These are phyloP conservation scores for Pythium rhizo-oryzae DNA, from an alignment of 352 stramenopile genomes.

Conservation along the genomic window DNA sequence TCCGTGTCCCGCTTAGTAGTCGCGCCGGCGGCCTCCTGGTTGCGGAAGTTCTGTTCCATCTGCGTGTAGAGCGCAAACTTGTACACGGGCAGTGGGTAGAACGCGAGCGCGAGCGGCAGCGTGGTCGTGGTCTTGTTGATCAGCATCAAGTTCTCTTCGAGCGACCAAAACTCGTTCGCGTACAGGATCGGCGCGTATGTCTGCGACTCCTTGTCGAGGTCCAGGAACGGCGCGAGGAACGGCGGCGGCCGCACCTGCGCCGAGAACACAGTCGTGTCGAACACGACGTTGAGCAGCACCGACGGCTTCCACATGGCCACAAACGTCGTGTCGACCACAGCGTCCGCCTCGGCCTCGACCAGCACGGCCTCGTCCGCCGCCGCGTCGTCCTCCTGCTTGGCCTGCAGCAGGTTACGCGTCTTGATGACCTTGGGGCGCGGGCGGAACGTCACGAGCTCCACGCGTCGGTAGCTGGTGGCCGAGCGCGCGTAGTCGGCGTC, in stretches of 20 bases:
- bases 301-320: constrained; percentile 84
- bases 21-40: constrained; percentile 92
- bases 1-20: constrained; percentile 90
- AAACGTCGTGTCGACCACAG: constrained; percentile 39
- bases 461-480: constrained; percentile 51
- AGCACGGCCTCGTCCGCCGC: background rate
- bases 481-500: constrained; percentile 62
- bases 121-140: constrained; percentile 89
- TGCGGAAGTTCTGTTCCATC: constrained; percentile 92
- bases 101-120: constrained; percentile 85
- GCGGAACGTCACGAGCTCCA: constrained; percentile 79
- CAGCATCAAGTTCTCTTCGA: constrained; percentile 83
- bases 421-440: constrained; percentile 72
- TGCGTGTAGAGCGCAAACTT: constrained; percentile 94
- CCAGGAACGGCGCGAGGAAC: constrained; percentile 66
- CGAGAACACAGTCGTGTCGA: constrained; percentile 74
- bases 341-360: constrained; percentile 17
- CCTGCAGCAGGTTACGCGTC: constrained; percentile 74
- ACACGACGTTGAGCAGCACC: constrained; percentile 69
- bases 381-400: constrained; percentile 22
- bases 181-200: constrained; percentile 92
- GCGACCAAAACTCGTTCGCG: constrained; percentile 95
- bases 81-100: constrained; percentile 86
- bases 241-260: constrained; percentile 54
- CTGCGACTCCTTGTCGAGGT: constrained; percentile 53